Evolutionary conservation across 2,329 filamentous ascomycete genomes (phyloP), one percentile per base, ranked within the genome.

Genomic region (Xylaria sp.): DNA sequence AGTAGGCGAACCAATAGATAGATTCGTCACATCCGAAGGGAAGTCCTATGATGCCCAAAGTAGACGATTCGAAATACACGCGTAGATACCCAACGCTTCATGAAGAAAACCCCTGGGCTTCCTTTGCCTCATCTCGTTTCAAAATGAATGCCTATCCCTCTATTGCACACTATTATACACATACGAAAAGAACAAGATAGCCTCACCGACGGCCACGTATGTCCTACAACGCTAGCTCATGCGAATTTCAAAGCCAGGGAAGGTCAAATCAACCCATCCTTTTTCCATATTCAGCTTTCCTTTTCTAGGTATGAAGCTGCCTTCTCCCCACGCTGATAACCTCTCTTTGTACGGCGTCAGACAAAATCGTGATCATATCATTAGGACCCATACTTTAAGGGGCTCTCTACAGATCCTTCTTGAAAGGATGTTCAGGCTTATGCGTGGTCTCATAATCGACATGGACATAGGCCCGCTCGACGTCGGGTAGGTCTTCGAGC

Each of bases 371-470:
- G 31, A 19, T 14, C 21, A 25, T 28, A 33, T 2, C 49, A 23
- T 37, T 15, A 2, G 8, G 23, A 38, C 38, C 7, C 14, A 40
- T 51, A 14, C 19, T 15, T 2, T 1, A 23, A 37, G 37, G 43
- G 15, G 15, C 42, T n/a, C 35, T 31, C 61, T 67, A 88, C 38
- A 89, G 65, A 65, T 88, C 84, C 77, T 89, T 89, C 79, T 88
- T 88, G 63, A 79, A 81, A 14, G 79, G 79, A 71, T 89, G 94
- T 80, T 97, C 94, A 0, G 94, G 94, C 77, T 95, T 94, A 77
- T 98, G 95, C 17, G 90, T 93, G 3, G 94, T 97, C 80, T 98
- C 95, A 71, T 96, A 98, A 77, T 99, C 95, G 17, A 97, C 94
- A 76, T 99, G 95, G 19, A 98, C 95, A 75, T 97, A 98, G 0